These are phyloP conservation scores for Diplodia mutila DNA, from an alignment of 2,329 filamentous ascomycete species.

Conservation along the genomic window DNA sequence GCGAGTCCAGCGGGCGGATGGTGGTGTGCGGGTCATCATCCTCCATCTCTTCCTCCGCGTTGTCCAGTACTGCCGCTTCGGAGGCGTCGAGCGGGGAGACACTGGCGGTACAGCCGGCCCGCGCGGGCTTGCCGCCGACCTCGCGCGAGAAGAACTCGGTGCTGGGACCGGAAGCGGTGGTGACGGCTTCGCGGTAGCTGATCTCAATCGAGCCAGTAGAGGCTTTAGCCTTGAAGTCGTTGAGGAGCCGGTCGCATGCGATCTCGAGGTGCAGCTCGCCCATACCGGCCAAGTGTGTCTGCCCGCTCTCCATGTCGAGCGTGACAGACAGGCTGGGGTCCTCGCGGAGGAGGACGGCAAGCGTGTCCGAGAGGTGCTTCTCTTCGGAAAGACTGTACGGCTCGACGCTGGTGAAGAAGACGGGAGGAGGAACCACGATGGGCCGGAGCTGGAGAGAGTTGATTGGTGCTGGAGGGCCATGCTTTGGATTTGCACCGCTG, in stretches of 20 bases:
- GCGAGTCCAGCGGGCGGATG: conserved; percentile 32
- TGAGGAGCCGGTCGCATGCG: conserved; percentile 81
- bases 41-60: not conserved
- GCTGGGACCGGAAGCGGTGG: conserved; percentile 59
- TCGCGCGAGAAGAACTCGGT: conserved; percentile 74
- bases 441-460: conserved; percentile 81
- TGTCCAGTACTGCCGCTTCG: conserved; percentile 33
- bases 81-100: conserved; percentile 62
- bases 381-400: conserved; percentile 76
- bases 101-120: conserved; percentile 72
- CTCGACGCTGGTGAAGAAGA: conserved; percentile 95
- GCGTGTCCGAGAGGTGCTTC: conserved; percentile 74
- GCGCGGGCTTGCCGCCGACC: conserved; percentile 78
- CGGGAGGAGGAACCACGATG: conserved; percentile 86
- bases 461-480: conserved; percentile 68
- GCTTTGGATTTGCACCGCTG: conserved; percentile 62
- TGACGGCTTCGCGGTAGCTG: conserved; percentile 86
- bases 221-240: conserved; percentile 84
- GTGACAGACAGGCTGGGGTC: conserved; percentile 89
- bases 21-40: conserved; percentile 34
- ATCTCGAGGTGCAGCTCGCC: conserved; percentile 95
- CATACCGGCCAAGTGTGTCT: conserved; percentile 94
- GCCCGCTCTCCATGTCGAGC: conserved; percentile 85
- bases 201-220: conserved; percentile 91
- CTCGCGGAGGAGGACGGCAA: conserved; percentile 81